These are phyloP conservation scores for Talaromyces proteolyticus DNA, from an alignment of 495 filamentous ascomycete species.

Conservation along the genomic window DNA sequence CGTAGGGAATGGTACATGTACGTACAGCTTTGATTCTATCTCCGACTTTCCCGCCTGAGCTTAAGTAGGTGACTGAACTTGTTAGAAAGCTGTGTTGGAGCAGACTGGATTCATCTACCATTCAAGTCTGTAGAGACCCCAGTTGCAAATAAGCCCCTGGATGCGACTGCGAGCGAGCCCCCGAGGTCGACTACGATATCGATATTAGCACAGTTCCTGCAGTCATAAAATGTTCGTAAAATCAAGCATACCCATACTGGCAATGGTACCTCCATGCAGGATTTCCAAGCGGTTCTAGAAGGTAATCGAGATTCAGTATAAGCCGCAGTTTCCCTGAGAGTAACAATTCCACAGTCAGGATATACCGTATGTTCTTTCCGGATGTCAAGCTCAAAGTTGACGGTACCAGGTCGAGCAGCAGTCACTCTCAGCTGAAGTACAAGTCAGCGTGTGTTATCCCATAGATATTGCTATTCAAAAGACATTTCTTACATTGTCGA, in stretches of 20 bases:
- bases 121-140: slow-evolving; percentile 93
- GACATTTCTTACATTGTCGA: slow-evolving; percentile 37
- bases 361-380: slow-evolving; percentile 81
- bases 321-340: too few species aligned
- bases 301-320: too few species aligned
- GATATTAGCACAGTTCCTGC: background rate
- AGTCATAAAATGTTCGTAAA: background rate
- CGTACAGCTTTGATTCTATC: slow-evolving; percentile 63
- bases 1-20: slow-evolving; percentile 1
- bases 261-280: slow-evolving; percentile 91
- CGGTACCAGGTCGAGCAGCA: slow-evolving; percentile 66
- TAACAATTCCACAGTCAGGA: background rate
- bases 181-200: slow-evolving; percentile 69
- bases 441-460: slow-evolving; percentile 3
- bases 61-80: slow-evolving; percentile 77
- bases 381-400: slow-evolving; percentile 85
- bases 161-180: slow-evolving; percentile 89
- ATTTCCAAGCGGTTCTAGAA: slow-evolving; percentile 85
- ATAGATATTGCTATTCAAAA: background rate
- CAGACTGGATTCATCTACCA: slow-evolving; percentile 40
- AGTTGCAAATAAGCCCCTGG: slow-evolving; percentile 77
- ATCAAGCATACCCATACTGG: slow-evolving; percentile 64
- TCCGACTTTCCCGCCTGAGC: slow-evolving; percentile 74
- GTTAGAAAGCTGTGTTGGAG: background rate
- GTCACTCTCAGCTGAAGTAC: slow-evolving; percentile 67